Percentiles rank a stretch among this genome's conserved stretches.
These are phyloP conservation scores for Ceratocystis eucalypticola DNA, from an alignment of 2,329 filamentous ascomycete species.

Conservation along the genomic window DNA sequence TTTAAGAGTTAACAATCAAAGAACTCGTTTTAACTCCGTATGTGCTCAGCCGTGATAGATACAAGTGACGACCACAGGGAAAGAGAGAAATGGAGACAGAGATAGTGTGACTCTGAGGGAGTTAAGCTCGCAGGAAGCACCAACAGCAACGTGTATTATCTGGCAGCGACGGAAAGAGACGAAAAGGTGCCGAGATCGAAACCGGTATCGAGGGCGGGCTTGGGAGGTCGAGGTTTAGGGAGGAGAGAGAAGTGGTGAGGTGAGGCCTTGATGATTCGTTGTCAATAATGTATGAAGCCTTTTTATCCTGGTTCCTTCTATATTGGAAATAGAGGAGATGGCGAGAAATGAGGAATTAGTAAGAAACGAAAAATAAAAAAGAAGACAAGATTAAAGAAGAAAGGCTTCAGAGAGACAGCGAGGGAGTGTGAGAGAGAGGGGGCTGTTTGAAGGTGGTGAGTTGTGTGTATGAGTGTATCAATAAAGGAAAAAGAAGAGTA, in stretches of 20 bases:
- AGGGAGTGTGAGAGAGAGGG: slow-evolving; percentile 7
- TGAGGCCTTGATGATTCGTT: not conserved
- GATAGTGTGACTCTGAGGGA: not conserved
- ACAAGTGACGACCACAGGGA: slow-evolving; percentile 9
- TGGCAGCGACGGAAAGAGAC: slow-evolving; percentile 1
- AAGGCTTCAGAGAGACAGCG: slow-evolving; percentile 4
- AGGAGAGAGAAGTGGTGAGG: not conserved
- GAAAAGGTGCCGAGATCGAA: slow-evolving; percentile 23
- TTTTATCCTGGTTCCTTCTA: slow-evolving; percentile 19
- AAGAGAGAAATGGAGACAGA: not conserved
- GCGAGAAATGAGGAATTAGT: slow-evolving; percentile 5
- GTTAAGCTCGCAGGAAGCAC: not conserved
- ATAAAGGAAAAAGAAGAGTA: slow-evolving; percentile 20
- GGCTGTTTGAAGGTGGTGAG: not conserved
- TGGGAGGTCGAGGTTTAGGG: not conserved
- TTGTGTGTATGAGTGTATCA: slow-evolving; percentile 9
- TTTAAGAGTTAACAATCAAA: not conserved
- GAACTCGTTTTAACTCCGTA: slow-evolving; percentile 4
- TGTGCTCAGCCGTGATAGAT: slow-evolving; percentile 10
- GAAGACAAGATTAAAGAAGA: slow-evolving; percentile 5
- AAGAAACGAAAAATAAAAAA: not conserved
- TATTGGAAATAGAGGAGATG: slow-evolving; percentile 7
- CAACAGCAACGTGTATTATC: slow-evolving; percentile 4
- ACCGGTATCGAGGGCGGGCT: slow-evolving; percentile 21
- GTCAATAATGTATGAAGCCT: slow-evolving; percentile 9